Evolutionary conservation across 345 rosid species (phyloP).

Genomic region (Euphorbia peplus): DNA sequence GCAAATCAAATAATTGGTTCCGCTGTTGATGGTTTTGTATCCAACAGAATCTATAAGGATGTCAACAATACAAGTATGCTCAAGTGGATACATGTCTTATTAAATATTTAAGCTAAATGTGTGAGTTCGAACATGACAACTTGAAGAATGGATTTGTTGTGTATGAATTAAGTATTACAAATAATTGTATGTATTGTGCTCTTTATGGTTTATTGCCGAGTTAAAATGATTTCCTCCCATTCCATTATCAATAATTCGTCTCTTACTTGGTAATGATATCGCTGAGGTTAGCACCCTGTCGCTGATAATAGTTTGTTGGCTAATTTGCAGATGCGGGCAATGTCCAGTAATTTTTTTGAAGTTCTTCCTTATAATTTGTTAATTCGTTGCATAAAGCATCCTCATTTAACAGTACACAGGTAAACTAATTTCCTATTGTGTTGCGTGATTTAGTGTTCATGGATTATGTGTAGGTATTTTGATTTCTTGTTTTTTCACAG

Average conservation of each 20-base stretch:
- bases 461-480: constrained; percentile 25
- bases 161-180: background rate
- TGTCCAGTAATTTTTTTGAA: constrained; percentile 42
- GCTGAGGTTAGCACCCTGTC: background rate
- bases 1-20: constrained; percentile 6
- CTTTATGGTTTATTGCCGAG: background rate
- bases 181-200: background rate
- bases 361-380: constrained; percentile 51
- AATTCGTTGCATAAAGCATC: constrained; percentile 51
- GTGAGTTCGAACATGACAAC: background rate
- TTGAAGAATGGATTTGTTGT: background rate
- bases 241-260: background rate
- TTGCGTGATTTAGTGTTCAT: constrained; percentile 1
- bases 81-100: background rate
- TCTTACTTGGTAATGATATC: background rate
- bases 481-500: constrained; percentile 45
- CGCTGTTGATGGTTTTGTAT: background rate
- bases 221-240: background rate
- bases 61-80: background rate
- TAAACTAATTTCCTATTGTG: constrained; percentile 21
- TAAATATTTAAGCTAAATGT: background rate
- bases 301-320: constrained; percentile 18
- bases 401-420: constrained; percentile 61
- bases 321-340: constrained; percentile 58
- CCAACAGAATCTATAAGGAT: background rate